Conservation (phyloP, 495 filamentous ascomycete genomes). For the Xylaria bambusicola region DNA sequence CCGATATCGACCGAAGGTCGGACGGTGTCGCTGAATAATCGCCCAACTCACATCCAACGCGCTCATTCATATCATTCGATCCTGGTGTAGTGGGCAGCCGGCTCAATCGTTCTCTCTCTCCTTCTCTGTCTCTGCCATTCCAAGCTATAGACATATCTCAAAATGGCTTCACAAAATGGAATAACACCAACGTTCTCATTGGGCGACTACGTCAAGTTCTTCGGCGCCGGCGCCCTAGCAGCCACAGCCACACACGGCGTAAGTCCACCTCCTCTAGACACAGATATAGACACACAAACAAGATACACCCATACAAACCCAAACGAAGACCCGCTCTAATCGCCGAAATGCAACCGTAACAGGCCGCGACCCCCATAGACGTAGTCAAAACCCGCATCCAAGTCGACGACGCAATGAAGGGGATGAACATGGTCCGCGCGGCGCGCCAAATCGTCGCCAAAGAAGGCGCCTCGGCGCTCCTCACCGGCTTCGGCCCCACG, state of each 20-base stretch:
- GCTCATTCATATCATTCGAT: neutral
- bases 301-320: neutral
- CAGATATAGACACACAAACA: slow-evolving; percentile 44
- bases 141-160: neutral
- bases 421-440: slow-evolving; percentile 69
- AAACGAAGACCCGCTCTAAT: no score
- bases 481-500: slow-evolving; percentile 74
- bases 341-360: no score
- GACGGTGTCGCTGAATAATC: slow-evolving; percentile 10
- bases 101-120: neutral
- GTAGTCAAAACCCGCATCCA: slow-evolving; percentile 76
- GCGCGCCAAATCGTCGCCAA: slow-evolving; percentile 68
- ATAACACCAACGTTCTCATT: slow-evolving; percentile 32
- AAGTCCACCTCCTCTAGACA: slow-evolving; percentile 62
- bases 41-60: neutral
- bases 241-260: slow-evolving; percentile 83
- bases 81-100: neutral
- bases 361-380: slow-evolving; percentile 51
- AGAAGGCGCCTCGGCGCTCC: slow-evolving; percentile 71
- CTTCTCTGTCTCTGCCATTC: neutral
- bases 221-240: slow-evolving; percentile 81
- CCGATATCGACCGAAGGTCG: no score
- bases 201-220: slow-evolving; percentile 65
- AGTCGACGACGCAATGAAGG: slow-evolving; percentile 74
- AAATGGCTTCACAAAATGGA: slow-evolving; percentile 21